These are phyloP conservation scores for Hirschioporus abietinus DNA, from an alignment of 768 basidiomycete species.

Conservation along the genomic window DNA sequence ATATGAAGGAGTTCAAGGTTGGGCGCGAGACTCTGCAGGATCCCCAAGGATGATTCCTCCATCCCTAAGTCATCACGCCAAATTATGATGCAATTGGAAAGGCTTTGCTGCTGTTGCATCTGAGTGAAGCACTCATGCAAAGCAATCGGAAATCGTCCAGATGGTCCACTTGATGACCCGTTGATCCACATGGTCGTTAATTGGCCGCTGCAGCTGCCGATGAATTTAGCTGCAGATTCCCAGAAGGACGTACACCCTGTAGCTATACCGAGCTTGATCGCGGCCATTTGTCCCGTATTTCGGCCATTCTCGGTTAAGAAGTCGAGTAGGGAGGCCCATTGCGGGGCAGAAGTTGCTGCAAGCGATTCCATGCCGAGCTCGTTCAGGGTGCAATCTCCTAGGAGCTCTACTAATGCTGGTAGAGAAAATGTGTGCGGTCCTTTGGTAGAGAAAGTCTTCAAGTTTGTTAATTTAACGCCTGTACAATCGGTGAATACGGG, in stretches of 20 bases:
- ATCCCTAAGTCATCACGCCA: background rate
- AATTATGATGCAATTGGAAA: background rate
- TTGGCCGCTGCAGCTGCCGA: background rate
- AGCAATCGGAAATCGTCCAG: background rate
- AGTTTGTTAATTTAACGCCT: background rate
- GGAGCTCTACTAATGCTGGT: background rate
- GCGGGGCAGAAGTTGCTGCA: background rate
- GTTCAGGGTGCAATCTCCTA: background rate
- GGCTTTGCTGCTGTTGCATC: background rate
- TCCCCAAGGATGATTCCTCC: background rate
- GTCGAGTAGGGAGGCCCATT: background rate
- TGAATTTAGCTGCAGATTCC: background rate
- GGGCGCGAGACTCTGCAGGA: background rate
- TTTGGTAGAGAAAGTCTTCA: background rate
- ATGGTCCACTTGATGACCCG: background rate
- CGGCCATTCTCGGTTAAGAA: background rate
- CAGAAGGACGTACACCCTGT: background rate
- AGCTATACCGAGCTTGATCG: background rate
- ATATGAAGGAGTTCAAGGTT: background rate
- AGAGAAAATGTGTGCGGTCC: background rate
- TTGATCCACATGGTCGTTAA: background rate
- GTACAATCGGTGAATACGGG: background rate
- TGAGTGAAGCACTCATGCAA: background rate
- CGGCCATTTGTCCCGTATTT: background rate
- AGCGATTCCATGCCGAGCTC: background rate